These are phyloP conservation scores for Nicotiana sylvestris DNA, from an alignment of 257 asterid species.

Conservation along the genomic window DNA sequence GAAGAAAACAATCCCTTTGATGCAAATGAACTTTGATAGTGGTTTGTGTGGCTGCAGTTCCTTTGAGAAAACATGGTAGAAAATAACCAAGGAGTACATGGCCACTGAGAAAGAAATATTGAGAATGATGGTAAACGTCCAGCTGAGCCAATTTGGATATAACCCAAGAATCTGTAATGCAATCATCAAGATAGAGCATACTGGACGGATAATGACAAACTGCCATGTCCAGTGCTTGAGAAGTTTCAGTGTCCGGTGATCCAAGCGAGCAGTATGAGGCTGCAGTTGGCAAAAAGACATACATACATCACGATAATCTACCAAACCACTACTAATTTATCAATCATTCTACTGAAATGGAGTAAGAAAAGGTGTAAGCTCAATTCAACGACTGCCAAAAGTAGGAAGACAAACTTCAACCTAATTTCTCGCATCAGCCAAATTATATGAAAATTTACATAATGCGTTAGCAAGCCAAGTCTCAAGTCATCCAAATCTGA, in stretches of 20 bases:
- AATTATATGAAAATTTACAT: background rate
- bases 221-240: constrained; percentile 91
- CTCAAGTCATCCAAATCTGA: background rate
- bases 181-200: constrained; percentile 71
- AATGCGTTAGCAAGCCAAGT: background rate
- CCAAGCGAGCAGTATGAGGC: constrained; percentile 63
- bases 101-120: constrained; percentile 69
- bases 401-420: constrained; percentile 8
- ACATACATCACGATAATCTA: background rate
- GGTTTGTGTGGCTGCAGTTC: constrained; percentile 89
- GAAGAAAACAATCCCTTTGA: constrained; percentile 89
- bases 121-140: constrained; percentile 70
- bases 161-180: constrained; percentile 56
- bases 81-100: constrained; percentile 74
- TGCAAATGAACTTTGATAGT: constrained; percentile 78
- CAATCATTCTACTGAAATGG: background rate
- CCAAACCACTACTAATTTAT: background rate
- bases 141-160: constrained; percentile 82
- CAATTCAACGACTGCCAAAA: background rate
- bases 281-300: constrained; percentile 31
- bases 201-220: constrained; percentile 77
- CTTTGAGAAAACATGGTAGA: constrained; percentile 78
- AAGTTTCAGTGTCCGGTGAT: constrained; percentile 57
- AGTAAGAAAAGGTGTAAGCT: background rate
- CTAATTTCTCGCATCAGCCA: background rate